Conservation (phyloP, 2,329 filamentous ascomycete genomes). For the Colletotrichum tanaceti region DNA sequence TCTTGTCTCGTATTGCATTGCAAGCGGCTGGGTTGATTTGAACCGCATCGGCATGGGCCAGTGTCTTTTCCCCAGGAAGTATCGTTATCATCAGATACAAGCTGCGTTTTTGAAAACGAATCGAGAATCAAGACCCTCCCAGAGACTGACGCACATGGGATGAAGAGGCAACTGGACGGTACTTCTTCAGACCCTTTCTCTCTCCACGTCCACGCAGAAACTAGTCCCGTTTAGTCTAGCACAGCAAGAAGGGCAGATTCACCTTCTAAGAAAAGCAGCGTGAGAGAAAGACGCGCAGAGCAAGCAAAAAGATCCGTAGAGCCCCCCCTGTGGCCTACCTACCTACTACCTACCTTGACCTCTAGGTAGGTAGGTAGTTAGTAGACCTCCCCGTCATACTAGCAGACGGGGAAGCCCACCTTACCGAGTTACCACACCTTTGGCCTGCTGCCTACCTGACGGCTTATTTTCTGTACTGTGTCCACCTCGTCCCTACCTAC, state of each 20-base stretch:
- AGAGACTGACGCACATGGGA: constrained; percentile 4
- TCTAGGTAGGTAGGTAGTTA: too few relatives aligned
- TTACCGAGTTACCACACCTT: background rate
- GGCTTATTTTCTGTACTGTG: constrained; percentile 25
- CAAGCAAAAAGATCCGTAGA: too few relatives aligned
- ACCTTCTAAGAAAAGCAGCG: constrained; percentile 10
- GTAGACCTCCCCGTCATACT: constrained; percentile 19
- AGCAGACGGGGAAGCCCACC: background rate
- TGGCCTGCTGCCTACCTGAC: background rate
- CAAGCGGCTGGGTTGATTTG: background rate
- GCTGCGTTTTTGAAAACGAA: too few relatives aligned
- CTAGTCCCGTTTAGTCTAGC: constrained; percentile 27
- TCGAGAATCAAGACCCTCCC: background rate
- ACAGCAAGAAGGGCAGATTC: constrained; percentile 7
- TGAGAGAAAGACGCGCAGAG: background rate
- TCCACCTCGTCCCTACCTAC: constrained; percentile 35
- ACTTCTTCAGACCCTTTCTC: constrained; percentile 17
- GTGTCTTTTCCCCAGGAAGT: background rate
- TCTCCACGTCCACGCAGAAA: constrained; percentile 14
- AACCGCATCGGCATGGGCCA: background rate
- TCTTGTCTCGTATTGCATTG: constrained; percentile 18
- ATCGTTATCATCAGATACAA: too few relatives aligned
- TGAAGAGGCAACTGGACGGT: background rate
- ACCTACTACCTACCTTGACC: background rate
- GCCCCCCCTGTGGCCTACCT: constrained; percentile 9